phyloP scores from a whole-genome alignment of 805 yeast genomes.

The Spathaspora passalidarum region DNA sequence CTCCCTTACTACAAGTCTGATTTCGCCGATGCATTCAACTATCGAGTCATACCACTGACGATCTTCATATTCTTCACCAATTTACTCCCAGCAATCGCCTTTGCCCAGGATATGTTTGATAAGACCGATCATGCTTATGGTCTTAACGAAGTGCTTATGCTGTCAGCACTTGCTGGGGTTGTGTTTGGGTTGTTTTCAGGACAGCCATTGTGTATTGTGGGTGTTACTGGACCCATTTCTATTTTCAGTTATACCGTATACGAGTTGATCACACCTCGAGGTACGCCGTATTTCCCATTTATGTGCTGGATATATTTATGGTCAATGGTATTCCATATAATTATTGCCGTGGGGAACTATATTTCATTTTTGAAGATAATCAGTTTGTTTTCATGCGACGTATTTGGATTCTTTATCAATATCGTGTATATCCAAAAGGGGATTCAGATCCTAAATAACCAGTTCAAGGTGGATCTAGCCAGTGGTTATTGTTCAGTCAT shows the following conservation, averaged over 20 bases:
- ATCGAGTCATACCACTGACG: conserved; percentile 84
- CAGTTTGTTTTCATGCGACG: conserved; percentile 83
- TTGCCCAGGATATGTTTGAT: conserved; percentile 96
- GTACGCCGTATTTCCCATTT: conserved; percentile 71
- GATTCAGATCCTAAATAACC: conserved; percentile 71
- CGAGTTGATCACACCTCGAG: conserved; percentile 57
- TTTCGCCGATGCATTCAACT: conserved; percentile 78
- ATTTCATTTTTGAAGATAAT: conserved; percentile 68
- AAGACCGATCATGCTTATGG: conserved; percentile 86
- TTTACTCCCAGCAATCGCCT: conserved; percentile 88
- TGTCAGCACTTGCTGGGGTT: conserved; percentile 86
- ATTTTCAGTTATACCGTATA: conserved; percentile 91
- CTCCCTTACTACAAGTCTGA: conserved; percentile 73
- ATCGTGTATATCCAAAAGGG: conserved; percentile 89
- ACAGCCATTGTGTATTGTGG: conserved; percentile 92
- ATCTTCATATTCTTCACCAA: conserved; percentile 86
- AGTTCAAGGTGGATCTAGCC: conserved; percentile 47
- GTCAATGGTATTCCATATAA: conserved; percentile 79
- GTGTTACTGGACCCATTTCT: conserved; percentile 94
- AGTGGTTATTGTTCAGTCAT: conserved; percentile 74
- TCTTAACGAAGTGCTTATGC: conserved; percentile 80
- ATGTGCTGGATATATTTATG: conserved; percentile 96
- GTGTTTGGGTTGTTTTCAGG: conserved; percentile 85
- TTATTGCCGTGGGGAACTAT: conserved; percentile 66
- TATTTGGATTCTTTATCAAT: conserved; percentile 89